Conservation (phyloP, 129 eudicot species). For the Centaurea solstitialis region DNA sequence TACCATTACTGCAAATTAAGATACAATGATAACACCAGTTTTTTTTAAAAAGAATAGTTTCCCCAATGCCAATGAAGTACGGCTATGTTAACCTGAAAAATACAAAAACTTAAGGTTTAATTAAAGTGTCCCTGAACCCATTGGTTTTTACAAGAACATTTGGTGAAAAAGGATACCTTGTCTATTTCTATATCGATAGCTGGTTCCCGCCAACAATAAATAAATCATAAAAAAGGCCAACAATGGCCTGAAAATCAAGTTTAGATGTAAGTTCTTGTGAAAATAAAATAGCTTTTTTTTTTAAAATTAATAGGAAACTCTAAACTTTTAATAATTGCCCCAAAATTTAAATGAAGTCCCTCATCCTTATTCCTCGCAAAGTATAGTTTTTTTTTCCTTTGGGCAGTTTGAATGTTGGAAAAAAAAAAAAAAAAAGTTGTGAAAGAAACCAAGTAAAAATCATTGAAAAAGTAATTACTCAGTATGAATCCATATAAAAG, state of each 20-base stretch:
- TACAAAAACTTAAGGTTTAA: background rate
- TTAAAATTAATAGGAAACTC: background rate
- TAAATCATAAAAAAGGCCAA: conserved; percentile 94
- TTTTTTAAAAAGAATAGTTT: conserved; percentile 74
- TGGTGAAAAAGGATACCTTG: conserved; percentile 57
- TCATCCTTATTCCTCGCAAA: background rate
- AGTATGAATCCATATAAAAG: conserved; percentile 8
- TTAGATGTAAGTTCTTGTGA: background rate
- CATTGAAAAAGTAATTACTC: background rate
- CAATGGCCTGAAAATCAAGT: conserved; percentile 73
- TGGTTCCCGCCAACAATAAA: conserved; percentile 96
- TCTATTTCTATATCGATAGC: conserved; percentile 93
- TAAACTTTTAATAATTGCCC: background rate
- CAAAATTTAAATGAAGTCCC: background rate
- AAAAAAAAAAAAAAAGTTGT: too few relatives aligned
- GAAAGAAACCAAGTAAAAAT: background rate
- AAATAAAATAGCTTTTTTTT: background rate
- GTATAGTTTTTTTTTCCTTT: conserved; percentile 1
- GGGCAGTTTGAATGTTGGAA: conserved; percentile 1
- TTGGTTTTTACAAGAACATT: background rate
- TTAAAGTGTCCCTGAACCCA: background rate
- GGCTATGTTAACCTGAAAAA: conserved; percentile 92
- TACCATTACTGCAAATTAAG: conserved; percentile 80
- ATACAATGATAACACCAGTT: conserved; percentile 67
- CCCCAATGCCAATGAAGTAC: conserved; percentile 96